Percentiles rank a stretch among this genome's conserved stretches.
phyloP scores from a whole-genome alignment of 2,329 filamentous ascomycete genomes.

The Colletotrichum sp. region DNA sequence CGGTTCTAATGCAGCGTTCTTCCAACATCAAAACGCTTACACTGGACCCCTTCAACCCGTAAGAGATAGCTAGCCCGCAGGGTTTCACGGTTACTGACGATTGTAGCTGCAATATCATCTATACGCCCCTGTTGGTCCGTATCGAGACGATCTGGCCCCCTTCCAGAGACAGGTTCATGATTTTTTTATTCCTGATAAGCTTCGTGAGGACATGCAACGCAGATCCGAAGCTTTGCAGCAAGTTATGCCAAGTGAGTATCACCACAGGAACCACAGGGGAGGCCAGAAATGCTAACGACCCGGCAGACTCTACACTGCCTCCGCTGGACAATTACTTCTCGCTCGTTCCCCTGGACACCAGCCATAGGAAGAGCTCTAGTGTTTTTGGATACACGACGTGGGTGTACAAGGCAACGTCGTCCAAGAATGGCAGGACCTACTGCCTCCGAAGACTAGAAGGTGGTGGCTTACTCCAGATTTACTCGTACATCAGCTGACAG shows the following conservation, averaged over 20 bases:
- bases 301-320: constrained; percentile 67
- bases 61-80: constrained; percentile 27
- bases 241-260: constrained; percentile 73
- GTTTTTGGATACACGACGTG: constrained; percentile 90
- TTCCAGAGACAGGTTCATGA: constrained; percentile 90
- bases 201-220: constrained; percentile 87
- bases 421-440: constrained; percentile 88
- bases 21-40: constrained; percentile 61
- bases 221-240: constrained; percentile 87
- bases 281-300: neutral
- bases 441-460: constrained; percentile 85
- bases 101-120: constrained; percentile 85
- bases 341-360: constrained; percentile 85
- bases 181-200: constrained; percentile 86
- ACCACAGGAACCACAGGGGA: neutral
- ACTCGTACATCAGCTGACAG: constrained; percentile 19
- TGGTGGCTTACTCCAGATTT: constrained; percentile 30
- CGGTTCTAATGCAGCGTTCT: constrained; percentile 67
- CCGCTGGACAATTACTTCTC: constrained; percentile 90
- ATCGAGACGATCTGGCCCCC: constrained; percentile 78
- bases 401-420: constrained; percentile 93
- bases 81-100: constrained; percentile 21
- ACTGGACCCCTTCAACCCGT: constrained; percentile 65
- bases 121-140: constrained; percentile 86
- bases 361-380: constrained; percentile 76